Base-by-base conservation (phyloP, 495 filamentous ascomycete species). In the Aspergillus steynii region DNA sequence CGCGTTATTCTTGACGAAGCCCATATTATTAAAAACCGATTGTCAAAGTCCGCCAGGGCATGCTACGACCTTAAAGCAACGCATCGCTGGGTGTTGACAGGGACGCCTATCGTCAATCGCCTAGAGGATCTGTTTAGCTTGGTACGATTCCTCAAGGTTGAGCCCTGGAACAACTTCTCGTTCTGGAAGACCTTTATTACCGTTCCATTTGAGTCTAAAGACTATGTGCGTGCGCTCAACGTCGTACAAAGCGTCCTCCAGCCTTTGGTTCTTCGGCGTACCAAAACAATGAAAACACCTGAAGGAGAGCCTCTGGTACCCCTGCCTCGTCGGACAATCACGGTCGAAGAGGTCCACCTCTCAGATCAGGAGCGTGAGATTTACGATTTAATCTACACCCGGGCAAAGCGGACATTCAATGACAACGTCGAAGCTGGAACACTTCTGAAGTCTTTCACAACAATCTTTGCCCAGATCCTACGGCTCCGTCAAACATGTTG, bases 171-270 rank as follows among this genome's bases (percentile, higher is more conserved):
- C 60, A 98, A 97, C 71, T 98, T 98, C 70, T 95, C 92, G 4
- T 99, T 96, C 77, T 99, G 95, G 95, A 91, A 93, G 61, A 98
- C 96, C 0, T 99, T 99, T 73, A 99, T 99, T 64, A 99, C 96
- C 0, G 86, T 94, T 14, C 95, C 95, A 0, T 99, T 99, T 56
- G 95, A 99, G 70, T 91, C 90, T 0, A 96, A 95, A 63, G 89
- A 99, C 64, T 97, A 92, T 63, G 84, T 97, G 52, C 87, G 93
- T 5, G 95, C 96, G 2, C 82, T 99, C 7, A 95, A 98, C 69
- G 96, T 99, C 4, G 96, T 99, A 2, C 95, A 99, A 67, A 98
- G 93, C 0, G 95, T 99, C 0, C 77, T 99, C 26, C 96, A 99
- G 66, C 95, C 95, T 8, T 80, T 99, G 7, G 95, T 99, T n/a